Evolutionary conservation across 1,284 basidiomycete species (phyloP).

Genomic region (Inonotus obliquus): DNA sequence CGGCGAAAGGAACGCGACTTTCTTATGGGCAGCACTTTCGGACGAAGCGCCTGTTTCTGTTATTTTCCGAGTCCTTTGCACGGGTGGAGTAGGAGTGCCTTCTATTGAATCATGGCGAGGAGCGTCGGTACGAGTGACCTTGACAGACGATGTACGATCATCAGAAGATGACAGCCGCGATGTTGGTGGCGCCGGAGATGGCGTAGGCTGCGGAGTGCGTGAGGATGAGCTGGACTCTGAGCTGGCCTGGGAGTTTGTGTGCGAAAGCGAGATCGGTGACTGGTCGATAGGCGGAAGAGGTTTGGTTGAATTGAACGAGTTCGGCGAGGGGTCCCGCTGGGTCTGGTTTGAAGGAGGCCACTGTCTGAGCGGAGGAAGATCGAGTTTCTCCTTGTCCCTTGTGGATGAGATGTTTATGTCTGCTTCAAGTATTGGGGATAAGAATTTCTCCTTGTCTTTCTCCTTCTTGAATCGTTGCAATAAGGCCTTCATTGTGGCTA

Average conservation of each 20-base stretch:
- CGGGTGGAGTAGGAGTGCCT: constrained; percentile 36
- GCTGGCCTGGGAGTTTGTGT: constrained; percentile 29
- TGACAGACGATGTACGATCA: not conserved
- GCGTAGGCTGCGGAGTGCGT: constrained; percentile 1
- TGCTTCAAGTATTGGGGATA: constrained; percentile 24
- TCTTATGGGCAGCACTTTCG: constrained; percentile 53
- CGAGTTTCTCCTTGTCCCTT: constrained; percentile 56
- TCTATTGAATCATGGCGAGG: constrained; percentile 13
- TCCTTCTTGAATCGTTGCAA: constrained; percentile 63
- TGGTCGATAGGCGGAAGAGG: constrained; percentile 56
- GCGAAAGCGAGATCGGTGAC: constrained; percentile 32
- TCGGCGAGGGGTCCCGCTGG: constrained; percentile 39
- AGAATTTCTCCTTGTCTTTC: constrained; percentile 57
- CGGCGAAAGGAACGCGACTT: constrained; percentile 80
- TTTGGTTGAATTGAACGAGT: constrained; percentile 51
- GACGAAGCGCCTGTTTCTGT: constrained; percentile 35
- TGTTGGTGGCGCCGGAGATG: not conserved
- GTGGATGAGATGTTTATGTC: constrained; percentile 24
- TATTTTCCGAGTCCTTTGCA: constrained; percentile 49
- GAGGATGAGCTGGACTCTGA: constrained; percentile 27
- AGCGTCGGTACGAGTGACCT: constrained; percentile 6
- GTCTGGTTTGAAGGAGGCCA: constrained; percentile 55
- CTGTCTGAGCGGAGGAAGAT: constrained; percentile 47
- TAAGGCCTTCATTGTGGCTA: constrained; percentile 64
- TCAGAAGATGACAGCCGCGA: constrained; percentile 5